Conservation (phyloP, 495 filamentous ascomycete species). For the Annulohypoxylon moriforme region DNA sequence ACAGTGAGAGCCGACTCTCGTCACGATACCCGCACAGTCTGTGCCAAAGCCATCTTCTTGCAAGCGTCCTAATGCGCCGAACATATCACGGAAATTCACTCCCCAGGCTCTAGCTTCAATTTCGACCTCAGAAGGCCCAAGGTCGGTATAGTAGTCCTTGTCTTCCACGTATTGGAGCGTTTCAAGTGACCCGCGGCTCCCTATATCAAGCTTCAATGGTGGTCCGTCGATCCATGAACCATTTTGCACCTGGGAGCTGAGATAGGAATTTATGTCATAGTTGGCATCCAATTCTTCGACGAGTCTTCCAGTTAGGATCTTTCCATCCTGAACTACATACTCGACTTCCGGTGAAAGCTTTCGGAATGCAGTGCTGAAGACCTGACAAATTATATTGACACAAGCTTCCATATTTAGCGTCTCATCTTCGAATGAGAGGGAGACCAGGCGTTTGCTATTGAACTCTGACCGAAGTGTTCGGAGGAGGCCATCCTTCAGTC, state of each 20-base stretch:
- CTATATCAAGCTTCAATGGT: constrained; percentile 5
- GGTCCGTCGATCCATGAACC: too few species aligned
- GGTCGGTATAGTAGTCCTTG: background rate
- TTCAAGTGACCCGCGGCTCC: constrained; percentile 36
- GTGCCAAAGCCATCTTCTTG: constrained; percentile 44
- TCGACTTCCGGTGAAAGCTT: background rate
- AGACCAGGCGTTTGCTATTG: background rate
- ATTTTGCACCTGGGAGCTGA: background rate
- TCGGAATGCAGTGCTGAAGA: background rate
- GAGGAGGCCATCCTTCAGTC: background rate
- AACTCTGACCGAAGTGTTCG: too few species aligned
- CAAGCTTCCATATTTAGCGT: background rate
- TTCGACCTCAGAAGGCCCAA: constrained; percentile 46
- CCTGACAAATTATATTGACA: background rate
- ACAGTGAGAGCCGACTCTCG: background rate
- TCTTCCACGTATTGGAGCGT: constrained; percentile 43
- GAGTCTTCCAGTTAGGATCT: background rate
- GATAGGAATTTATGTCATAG: background rate
- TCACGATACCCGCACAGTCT: constrained; percentile 53
- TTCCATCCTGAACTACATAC: background rate
- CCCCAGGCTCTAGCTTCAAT: constrained; percentile 47
- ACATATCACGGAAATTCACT: constrained; percentile 52
- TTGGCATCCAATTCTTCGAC: background rate
- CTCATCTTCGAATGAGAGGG: background rate
- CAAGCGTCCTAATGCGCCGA: constrained; percentile 56